phyloP scores from a whole-genome alignment of 805 yeast genomes.

The Millerago galiae region DNA sequence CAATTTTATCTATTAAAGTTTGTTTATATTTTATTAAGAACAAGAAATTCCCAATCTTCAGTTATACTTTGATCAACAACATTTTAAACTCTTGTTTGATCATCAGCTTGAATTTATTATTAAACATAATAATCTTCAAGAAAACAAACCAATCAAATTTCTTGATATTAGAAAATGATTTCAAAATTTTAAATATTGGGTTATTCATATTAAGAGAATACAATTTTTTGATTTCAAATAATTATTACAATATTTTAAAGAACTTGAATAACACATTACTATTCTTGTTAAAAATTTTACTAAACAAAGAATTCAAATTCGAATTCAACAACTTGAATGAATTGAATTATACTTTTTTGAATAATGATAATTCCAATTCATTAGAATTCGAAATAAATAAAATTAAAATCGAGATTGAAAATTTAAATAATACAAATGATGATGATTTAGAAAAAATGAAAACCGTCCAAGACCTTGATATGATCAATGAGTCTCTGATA shows the following conservation, averaged over 20 bases:
- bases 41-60: constrained; percentile 24
- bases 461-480: neutral
- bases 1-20: constrained; percentile 24
- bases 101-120: constrained; percentile 23
- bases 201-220: neutral
- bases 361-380: neutral
- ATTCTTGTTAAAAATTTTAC: neutral
- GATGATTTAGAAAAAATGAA: neutral
- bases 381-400: neutral
- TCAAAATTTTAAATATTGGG: constrained; percentile 1
- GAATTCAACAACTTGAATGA: neutral
- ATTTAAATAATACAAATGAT: neutral
- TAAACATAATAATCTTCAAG: neutral
- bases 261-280: neutral
- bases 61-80: constrained; percentile 23
- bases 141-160: neutral
- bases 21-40: constrained; percentile 12
- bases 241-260: neutral
- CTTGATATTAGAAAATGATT: neutral
- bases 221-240: neutral
- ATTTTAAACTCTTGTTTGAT: constrained; percentile 26
- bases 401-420: neutral
- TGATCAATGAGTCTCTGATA: neutral
- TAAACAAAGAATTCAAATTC: neutral
- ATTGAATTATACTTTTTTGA: neutral